Conservation (phyloP, 345 rosid species). For the Linum lewisii region DNA sequence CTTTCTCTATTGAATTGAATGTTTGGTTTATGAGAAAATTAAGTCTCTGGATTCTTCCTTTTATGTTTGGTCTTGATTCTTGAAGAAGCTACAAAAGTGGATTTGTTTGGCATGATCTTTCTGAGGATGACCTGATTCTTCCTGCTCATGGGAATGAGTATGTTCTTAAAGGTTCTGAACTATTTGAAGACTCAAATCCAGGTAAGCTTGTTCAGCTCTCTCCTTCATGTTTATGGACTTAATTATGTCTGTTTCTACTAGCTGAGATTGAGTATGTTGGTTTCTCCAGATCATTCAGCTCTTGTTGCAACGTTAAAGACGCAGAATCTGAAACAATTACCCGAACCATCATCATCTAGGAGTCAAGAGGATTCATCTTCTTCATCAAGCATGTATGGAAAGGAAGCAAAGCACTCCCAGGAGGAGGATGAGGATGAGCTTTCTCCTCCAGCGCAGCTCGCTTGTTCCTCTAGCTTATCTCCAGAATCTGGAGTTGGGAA, state of each 20-base stretch:
- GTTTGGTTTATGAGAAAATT: constrained; percentile 12
- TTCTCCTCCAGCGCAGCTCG: constrained; percentile 51
- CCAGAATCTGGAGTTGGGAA: constrained; percentile 59
- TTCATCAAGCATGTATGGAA: constrained; percentile 63
- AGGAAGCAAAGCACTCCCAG: constrained; percentile 50
- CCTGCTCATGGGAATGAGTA: constrained; percentile 89
- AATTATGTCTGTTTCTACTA: background rate
- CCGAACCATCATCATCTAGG: constrained; percentile 62
- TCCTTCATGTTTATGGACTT: background rate
- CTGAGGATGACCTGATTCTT: constrained; percentile 71
- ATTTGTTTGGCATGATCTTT: constrained; percentile 93
- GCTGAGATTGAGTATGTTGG: background rate
- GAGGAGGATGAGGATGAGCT: constrained; percentile 54
- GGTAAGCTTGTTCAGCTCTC: constrained; percentile 27
- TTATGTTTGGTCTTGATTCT: constrained; percentile 1
- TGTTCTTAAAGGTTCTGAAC: constrained; percentile 92
- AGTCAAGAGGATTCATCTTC: constrained; percentile 78
- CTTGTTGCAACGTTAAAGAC: constrained; percentile 11
- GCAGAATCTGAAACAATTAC: constrained; percentile 37
- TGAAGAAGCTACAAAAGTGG: constrained; percentile 94
- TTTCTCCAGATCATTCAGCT: constrained; percentile 13
- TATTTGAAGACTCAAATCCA: constrained; percentile 56
- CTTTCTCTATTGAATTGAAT: background rate
- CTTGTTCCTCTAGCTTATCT: constrained; percentile 51
- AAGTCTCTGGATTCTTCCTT: background rate